A percentile compares a stretch with the other conserved stretches of the same genome.
Conservation (phyloP, 208 protist genomes). For the Endotrypanum monterogeii region DNA sequence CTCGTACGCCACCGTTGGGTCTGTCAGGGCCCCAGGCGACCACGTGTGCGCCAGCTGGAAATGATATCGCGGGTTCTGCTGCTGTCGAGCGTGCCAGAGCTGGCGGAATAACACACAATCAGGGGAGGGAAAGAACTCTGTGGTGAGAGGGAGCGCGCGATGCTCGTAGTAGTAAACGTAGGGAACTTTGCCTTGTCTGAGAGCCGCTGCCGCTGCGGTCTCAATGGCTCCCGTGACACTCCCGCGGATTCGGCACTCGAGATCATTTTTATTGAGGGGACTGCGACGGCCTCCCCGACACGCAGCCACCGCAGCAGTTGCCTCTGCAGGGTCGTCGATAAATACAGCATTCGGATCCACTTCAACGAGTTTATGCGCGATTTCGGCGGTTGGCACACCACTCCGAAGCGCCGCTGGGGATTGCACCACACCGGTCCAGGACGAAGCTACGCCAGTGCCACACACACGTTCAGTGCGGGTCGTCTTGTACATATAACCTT, state of each 20-base stretch:
- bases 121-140: constrained; percentile 46
- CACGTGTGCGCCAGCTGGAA: constrained; percentile 45
- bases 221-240: neutral
- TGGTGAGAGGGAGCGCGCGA: constrained; percentile 50
- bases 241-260: neutral
- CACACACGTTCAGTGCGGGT: constrained; percentile 22
- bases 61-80: constrained; percentile 60
- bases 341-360: constrained; percentile 11
- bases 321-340: constrained; percentile 17
- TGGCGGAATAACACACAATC: constrained; percentile 52
- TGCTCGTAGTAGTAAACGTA: constrained; percentile 51
- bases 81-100: constrained; percentile 38
- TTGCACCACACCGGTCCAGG: neutral
- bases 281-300: constrained; percentile 4
- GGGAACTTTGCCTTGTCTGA: constrained; percentile 9
- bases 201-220: constrained; percentile 6
- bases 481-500: constrained; percentile 35
- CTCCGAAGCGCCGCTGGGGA: constrained; percentile 16
- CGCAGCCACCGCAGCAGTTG: constrained; percentile 17
- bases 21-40: constrained; percentile 44
- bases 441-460: constrained; percentile 6
- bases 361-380: constrained; percentile 8
- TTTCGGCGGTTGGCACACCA: constrained; percentile 10
- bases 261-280: neutral
- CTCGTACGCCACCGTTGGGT: constrained; percentile 47